These are phyloP conservation scores for Gentiana macrophylla DNA, from an alignment of 257 asterid genomes.

Conservation along the genomic window DNA sequence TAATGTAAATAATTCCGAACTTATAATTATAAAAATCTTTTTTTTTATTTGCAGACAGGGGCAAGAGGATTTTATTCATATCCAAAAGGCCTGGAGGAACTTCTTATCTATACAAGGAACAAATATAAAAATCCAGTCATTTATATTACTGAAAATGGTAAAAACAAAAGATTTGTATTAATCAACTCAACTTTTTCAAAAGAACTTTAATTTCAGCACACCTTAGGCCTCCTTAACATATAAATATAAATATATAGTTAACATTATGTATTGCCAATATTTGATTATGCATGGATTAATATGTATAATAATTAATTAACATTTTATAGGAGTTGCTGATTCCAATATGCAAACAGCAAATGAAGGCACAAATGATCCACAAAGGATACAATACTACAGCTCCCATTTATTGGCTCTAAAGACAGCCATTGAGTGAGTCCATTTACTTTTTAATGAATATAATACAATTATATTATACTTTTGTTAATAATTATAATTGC, in stretches of 20 bases:
- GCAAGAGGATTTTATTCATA: constrained; percentile 4
- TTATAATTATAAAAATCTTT: background rate
- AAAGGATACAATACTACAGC: constrained; percentile 11
- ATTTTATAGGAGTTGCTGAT: constrained; percentile 14
- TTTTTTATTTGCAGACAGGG: constrained; percentile 12
- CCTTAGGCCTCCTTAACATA: too few relatives aligned
- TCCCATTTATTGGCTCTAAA: constrained; percentile 27
- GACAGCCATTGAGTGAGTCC: constrained; percentile 35
- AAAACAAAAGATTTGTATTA: background rate
- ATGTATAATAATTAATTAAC: too few relatives aligned
- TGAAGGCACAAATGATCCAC: constrained; percentile 11
- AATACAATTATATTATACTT: too few relatives aligned
- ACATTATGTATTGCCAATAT: too few relatives aligned
- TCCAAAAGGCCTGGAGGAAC: constrained; percentile 17
- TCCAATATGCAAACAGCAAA: background rate
- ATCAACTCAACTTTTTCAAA: too few relatives aligned
- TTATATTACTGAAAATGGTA: constrained; percentile 23
- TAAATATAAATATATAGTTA: too few relatives aligned
- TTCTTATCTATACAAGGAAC: constrained; percentile 18
- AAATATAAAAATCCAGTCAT: constrained; percentile 16
- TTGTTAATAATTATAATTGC: too few relatives aligned
- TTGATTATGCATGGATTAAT: too few relatives aligned
- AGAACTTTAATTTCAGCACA: too few relatives aligned
- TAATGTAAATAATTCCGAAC: too few relatives aligned
- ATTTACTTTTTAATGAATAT: too few relatives aligned